Percentiles rank a stretch among this genome's conserved stretches.
phyloP scores from a whole-genome alignment of 2,329 filamentous ascomycete species.

The Trichophyton mentagrophytes region DNA sequence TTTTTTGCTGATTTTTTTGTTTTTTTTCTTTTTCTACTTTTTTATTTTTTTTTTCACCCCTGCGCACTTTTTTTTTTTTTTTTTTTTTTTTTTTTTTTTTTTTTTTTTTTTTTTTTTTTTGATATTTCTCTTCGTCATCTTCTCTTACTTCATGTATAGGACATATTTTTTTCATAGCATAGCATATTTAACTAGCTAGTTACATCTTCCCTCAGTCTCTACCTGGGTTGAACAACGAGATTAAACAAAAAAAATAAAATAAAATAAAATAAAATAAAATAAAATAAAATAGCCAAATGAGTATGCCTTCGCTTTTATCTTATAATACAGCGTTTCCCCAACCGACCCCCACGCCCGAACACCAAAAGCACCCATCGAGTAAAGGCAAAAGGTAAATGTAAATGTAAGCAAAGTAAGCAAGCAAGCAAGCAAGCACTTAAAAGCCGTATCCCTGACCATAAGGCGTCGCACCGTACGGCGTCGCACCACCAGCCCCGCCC shows the following conservation, averaged over 20 bases:
- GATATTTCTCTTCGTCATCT: background rate
- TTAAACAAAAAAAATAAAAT: background rate
- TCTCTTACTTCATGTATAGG: background rate
- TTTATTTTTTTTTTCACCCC: too few species aligned
- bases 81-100: too few species aligned
- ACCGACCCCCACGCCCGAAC: too few species aligned
- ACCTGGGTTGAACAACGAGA: background rate
- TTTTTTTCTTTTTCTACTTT: too few species aligned
- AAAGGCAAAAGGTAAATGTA: background rate
- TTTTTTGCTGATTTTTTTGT: too few species aligned
- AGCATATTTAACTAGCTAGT: background rate
- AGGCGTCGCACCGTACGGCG: constrained; percentile 48
- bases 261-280: too few species aligned
- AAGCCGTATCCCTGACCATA: constrained; percentile 40
- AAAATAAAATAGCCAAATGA: background rate
- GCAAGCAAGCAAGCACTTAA: constrained; percentile 7
- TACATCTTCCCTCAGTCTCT: background rate
- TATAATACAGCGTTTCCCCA: too few species aligned
- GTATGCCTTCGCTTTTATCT: background rate
- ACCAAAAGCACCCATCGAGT: too few species aligned
- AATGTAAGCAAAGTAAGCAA: too few species aligned
- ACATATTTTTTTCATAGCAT: background rate
- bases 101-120: background rate
- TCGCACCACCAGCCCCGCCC: constrained; percentile 44
- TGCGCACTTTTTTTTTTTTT: too few species aligned